Evolutionary conservation across 208 protist species (phyloP).

Genomic region (Acanthamoeba comandoni): DNA sequence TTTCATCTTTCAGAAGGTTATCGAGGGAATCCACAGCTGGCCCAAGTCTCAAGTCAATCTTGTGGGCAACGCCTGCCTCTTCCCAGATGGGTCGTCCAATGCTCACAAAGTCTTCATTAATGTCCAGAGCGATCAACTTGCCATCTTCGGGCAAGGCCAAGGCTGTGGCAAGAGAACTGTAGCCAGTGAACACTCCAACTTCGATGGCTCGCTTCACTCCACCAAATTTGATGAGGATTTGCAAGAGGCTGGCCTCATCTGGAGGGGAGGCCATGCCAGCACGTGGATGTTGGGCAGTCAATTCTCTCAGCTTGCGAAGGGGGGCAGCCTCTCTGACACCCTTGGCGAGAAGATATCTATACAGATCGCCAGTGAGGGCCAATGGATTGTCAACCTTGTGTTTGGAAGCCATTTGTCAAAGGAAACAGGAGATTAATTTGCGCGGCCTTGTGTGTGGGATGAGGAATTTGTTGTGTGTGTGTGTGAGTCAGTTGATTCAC

Average conservation of each 20-base stretch:
- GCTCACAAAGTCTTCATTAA: constrained; percentile 83
- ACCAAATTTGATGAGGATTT: constrained; percentile 7
- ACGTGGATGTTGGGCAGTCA: not conserved
- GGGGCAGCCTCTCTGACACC: constrained; percentile 12
- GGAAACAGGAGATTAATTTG: no score
- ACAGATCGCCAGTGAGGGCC: constrained; percentile 17
- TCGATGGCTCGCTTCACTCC: constrained; percentile 79
- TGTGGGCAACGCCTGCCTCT: constrained; percentile 84
- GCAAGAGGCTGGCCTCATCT: constrained; percentile 25
- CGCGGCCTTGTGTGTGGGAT: no score
- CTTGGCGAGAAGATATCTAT: constrained; percentile 39
- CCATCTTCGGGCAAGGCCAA: constrained; percentile 83
- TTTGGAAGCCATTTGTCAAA: no score
- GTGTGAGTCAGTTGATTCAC: no score
- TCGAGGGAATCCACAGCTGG: constrained; percentile 84
- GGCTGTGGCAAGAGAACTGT: constrained; percentile 85
- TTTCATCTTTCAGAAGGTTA: constrained; percentile 77
- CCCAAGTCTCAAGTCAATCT: constrained; percentile 85
- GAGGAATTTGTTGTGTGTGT: no score
- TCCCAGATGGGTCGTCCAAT: constrained; percentile 84
- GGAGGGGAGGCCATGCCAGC: constrained; percentile 40
- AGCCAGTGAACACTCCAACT: constrained; percentile 87
- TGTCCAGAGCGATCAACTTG: constrained; percentile 83
- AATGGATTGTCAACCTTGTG: not conserved
- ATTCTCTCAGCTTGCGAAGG: constrained; percentile 15